Evolutionary conservation across 352 stramenopile genomes (phyloP), one percentile per base, ranked within the genome.

Genomic region (Phytophthora cryptogea): DNA sequence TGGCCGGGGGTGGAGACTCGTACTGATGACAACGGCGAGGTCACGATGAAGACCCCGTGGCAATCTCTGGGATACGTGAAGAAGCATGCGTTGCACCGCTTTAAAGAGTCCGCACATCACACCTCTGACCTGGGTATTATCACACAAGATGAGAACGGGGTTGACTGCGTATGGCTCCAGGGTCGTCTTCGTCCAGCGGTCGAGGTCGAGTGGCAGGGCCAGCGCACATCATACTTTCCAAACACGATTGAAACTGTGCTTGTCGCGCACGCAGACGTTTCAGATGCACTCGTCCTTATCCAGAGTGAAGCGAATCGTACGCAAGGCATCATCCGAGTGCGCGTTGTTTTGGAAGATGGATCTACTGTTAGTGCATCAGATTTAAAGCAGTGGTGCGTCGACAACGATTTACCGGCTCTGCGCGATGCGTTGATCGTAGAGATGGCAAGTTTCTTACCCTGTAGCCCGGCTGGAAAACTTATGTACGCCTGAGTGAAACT

Each of bases 381-480:
- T 28, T 52, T 92, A 5, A 57, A 59, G 14, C 42, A 69, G 4
- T 85, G 67, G 73, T 83, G 70, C 27, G 49, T 41, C 7, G 31
- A 58, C 14, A 53, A 76, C 26, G 50, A 63, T 13, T 68, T 92
- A 11, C 71, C 80, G 14, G 47, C 45, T 3, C 43, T 87, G 14
- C 43, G 59, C n/a, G 56, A 72, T 30, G 30, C 60, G 14, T 32
- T 89, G n/a, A 35, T 66, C 32, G 59, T 96, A 37, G 69, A 90
- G 16, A 43, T 90, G 16, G 78, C 82, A 1, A 68, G 76, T 14
- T 91, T 75, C 41, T 63, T 96, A 45, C 79, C 79, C 2, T 96
- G 87, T 54, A 96, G 85, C 27, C 79, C 87, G 17, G 87, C 87
- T 17, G 87, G 87, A 16, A 96, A 96, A 63, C 72, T 94, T 32